Conservation (phyloP, 352 stramenopile species). For the Sclerospora graminicola region DNA sequence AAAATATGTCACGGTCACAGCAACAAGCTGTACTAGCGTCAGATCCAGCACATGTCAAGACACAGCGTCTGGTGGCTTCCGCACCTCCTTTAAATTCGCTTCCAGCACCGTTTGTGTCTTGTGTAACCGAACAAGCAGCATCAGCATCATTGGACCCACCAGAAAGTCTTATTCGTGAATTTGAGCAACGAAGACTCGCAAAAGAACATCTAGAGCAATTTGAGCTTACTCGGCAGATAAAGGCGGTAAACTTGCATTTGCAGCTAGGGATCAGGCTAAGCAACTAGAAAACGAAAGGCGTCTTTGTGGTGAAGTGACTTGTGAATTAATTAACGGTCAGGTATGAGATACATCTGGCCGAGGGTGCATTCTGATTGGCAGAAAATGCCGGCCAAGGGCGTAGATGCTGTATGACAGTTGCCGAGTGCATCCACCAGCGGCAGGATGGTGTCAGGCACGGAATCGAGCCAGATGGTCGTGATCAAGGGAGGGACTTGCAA, state of each 20-base stretch:
- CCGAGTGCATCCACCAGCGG: too few species aligned
- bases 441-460: too few species aligned
- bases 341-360: too few species aligned
- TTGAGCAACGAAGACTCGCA: conserved; percentile 21
- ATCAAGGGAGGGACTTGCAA: too few species aligned
- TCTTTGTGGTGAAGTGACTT: too few species aligned
- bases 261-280: conserved; percentile 8
- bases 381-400: too few species aligned
- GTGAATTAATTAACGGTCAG: too few species aligned
- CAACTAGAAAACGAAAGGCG: conserved; percentile 4
- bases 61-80: conserved; percentile 2
- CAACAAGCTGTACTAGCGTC: conserved; percentile 3
- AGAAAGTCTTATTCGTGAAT: conserved; percentile 17
- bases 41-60: conserved; percentile 15
- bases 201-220: conserved; percentile 15
- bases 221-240: conserved; percentile 4
- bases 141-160: conserved; percentile 13
- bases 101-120: not conserved
- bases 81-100: not conserved
- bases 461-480: too few species aligned
- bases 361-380: too few species aligned
- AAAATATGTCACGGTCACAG: conserved; percentile 1
- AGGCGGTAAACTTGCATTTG: conserved; percentile 1
- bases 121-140: not conserved
- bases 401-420: too few species aligned